Base-by-base conservation (phyloP, 768 basidiomycete species). In the Mycena galericulata region DNA sequence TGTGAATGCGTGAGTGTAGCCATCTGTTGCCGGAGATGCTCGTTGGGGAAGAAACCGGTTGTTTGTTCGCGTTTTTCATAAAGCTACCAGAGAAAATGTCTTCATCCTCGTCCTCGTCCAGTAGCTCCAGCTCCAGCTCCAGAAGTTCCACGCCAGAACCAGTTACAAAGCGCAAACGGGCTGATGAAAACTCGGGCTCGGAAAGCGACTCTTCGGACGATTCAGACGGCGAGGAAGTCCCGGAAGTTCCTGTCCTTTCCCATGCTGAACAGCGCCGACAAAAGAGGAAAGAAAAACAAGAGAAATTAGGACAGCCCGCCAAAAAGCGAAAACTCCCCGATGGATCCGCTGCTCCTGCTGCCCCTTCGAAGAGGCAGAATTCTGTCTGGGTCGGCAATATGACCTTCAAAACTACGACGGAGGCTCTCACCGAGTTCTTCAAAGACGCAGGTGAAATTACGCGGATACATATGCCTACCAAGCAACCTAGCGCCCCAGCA, bases 361-460 rank as follows among this genome's bases (percentile, higher is more conserved):
- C 62, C 72, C 69, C 75, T 51, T 76, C 77, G 17, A 90, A 90
- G 78, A 88, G 92, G 27, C 89, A 94, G 78, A 90, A 97, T 77
- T 97, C 95, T 6, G 85, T 98, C 51, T 99, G 97, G 97, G 93
- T 98, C 32, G 97, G 97, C 45, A 99, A 99, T 80, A 76, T 99
- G 77, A 87, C 93, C 8, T 99, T 92, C 86, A 93, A 92, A 80
- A 98, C 97, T 57, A 93, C 92, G 0, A 82, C 86, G 63, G 89
- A 92, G 14, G 82, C 90, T n/a, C 80, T 99, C 34, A 85, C 83
- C 45, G 74, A 72, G 32, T 95, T 95, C 79, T 95, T 95, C 76
- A 85, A 88, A 45, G 88, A 85, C 1, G 88, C 82, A 30, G 93
- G 91, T 40, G 92, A 91, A 73, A 89, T 95, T 66, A 94, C 92